Conservation (phyloP, 768 basidiomycete species). For the Kwoniella sp. region DNA sequence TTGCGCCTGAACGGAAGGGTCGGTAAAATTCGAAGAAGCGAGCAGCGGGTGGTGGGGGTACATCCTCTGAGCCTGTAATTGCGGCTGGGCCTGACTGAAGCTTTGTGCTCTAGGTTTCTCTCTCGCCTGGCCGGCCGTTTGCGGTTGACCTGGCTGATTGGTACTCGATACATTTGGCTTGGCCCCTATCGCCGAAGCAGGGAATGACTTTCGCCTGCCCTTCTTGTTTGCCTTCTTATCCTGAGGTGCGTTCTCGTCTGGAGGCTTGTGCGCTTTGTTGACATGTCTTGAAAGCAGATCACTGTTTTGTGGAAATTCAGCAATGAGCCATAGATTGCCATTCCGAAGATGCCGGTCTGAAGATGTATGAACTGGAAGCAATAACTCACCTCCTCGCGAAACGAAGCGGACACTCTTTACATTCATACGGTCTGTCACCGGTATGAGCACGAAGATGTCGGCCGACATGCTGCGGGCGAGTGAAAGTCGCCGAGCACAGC, state of each 20-base stretch:
- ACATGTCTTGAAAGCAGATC: constrained; percentile 55
- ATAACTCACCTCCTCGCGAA: constrained; percentile 49
- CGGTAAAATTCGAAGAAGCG: background rate
- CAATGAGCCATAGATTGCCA: background rate
- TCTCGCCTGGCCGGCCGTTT: background rate
- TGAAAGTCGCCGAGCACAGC: constrained; percentile 55
- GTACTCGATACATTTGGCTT: background rate
- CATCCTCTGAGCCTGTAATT: constrained; percentile 38
- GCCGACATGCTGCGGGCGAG: constrained; percentile 55
- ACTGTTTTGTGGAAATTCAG: constrained; percentile 20
- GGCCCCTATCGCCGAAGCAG: constrained; percentile 15
- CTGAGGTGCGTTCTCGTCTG: constrained; percentile 31
- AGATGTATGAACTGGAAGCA: background rate
- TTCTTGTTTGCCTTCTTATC: constrained; percentile 38
- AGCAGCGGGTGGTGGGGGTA: constrained; percentile 43
- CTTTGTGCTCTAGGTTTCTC: constrained; percentile 17
- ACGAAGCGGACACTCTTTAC: constrained; percentile 50
- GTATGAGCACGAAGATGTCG: constrained; percentile 54
- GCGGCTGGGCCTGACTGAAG: constrained; percentile 21
- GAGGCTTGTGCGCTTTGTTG: constrained; percentile 53
- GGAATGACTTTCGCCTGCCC: constrained; percentile 40
- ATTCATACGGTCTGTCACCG: constrained; percentile 53
- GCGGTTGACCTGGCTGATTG: background rate
- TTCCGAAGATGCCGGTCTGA: no score
- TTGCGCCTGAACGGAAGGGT: constrained; percentile 6